phyloP scores from a whole-genome alignment of 2,329 filamentous ascomycete genomes.

The Byssothecium circinans region DNA sequence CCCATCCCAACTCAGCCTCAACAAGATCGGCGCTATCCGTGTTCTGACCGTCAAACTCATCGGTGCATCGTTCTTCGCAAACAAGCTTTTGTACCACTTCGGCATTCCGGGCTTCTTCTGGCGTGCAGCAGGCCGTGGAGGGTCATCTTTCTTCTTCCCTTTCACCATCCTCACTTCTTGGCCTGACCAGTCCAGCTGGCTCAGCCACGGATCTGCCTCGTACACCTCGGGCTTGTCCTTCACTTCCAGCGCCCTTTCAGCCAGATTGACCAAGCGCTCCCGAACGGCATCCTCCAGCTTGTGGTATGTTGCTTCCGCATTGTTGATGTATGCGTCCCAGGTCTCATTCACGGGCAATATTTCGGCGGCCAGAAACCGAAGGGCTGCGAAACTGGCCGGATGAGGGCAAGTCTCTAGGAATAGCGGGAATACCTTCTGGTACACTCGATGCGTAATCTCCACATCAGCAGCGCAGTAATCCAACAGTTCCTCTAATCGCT shows the following conservation, averaged over 20 bases:
- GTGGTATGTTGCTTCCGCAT: conserved; percentile 82
- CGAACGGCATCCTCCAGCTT: conserved; percentile 75
- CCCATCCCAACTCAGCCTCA: conserved; percentile 86
- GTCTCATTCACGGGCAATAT: conserved; percentile 86
- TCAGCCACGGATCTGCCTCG: conserved; percentile 82
- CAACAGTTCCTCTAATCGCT: conserved; percentile 77
- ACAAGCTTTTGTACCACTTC: conserved; percentile 93
- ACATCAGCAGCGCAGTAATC: conserved; percentile 97
- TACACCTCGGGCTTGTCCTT: conserved; percentile 72
- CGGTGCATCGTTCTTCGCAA: conserved; percentile 64
- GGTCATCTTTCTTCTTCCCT: conserved; percentile 82
- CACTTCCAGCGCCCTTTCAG: conserved; percentile 74
- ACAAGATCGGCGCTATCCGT: conserved; percentile 79
- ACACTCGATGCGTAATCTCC: conserved; percentile 89
- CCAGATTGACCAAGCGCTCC: conserved; percentile 70
- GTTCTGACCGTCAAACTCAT: conserved; percentile 85
- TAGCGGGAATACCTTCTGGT: conserved; percentile 86
- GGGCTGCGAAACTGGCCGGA: conserved; percentile 92
- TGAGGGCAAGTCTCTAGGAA: conserved; percentile 91
- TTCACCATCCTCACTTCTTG: conserved; percentile 92
- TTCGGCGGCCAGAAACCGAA: conserved; percentile 89
- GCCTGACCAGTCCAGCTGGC: conserved; percentile 92
- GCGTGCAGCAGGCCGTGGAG: conserved; percentile 72
- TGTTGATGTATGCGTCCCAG: conserved; percentile 83
- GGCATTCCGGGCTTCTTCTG: conserved; percentile 97